Base-by-base conservation (phyloP, 129 eudicot genomes). In the Heracleum sosnowskyi region DNA sequence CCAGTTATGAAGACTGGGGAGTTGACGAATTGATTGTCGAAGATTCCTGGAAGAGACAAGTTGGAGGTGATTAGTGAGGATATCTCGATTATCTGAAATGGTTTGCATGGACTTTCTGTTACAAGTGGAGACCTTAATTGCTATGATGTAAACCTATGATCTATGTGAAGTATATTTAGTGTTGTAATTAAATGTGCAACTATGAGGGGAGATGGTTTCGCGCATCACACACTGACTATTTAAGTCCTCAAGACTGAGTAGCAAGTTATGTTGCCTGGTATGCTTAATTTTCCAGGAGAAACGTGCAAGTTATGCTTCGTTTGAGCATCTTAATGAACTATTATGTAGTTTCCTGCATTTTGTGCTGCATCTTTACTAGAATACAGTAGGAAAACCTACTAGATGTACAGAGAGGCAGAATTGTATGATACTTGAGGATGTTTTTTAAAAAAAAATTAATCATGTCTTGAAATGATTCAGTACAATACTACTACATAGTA, bases 11-110 rank as follows among this genome's bases (percentile, higher is more conserved):
- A 80, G 98, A 94, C 35, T 94, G 98, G 98, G 98, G 97, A 37
- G 97, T 94, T 3, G 97, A 91, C 82, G 98, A 94, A 75, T 74
- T 94, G 86, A 91, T 94, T 31, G 97, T 94, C 47, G 98, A 94
- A 79, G 98, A 94, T 80, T 89, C 98, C 0, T 94, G 98, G 98
- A 94, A 94, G 86, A 91, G 98, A 84, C 97, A 94, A 77, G 98
- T 94, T 24, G 98, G 98, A 68, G 98, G 98, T 2, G 91, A 91
- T 76, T 86, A 84, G 75, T 81, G 63, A 69, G 72, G 72, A 66
- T 28, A 24, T 60, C 5, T 60, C 1, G 29, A 60, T 60, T 10
- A n/a, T 60, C 31, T n/a, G 31, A n/a, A 57, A 2, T 53, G 28
- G 29, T n/a, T 57, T 24, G 64, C 64, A 57, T 57, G 31, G 31